phyloP scores from a whole-genome alignment of 805 yeast species.

The Ogataea trehalophila region DNA sequence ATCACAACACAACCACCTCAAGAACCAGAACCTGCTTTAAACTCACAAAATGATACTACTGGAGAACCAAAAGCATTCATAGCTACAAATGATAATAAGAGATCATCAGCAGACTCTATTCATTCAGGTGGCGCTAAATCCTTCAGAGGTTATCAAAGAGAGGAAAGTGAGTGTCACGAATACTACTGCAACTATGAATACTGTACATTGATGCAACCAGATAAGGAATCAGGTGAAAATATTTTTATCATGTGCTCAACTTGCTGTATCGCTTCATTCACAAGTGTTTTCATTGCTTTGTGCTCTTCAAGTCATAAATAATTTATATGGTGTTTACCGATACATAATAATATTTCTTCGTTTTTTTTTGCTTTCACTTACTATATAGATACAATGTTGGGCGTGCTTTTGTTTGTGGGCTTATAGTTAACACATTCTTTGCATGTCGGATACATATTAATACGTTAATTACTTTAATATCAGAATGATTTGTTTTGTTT shows the following conservation, averaged over 20 bases:
- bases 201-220: slow-evolving; percentile 3
- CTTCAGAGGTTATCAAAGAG: slow-evolving; percentile 21
- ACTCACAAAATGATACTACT: too few species aligned
- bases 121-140: not conserved
- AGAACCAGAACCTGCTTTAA: slow-evolving; percentile 7
- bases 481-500: not conserved
- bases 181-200: slow-evolving; percentile 19
- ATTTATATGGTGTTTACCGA: not conserved
- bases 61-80: slow-evolving; percentile 6
- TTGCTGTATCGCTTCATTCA: slow-evolving; percentile 9
- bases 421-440: too few species aligned
- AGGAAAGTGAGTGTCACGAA: slow-evolving; percentile 27
- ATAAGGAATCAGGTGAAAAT: slow-evolving; percentile 9
- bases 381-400: too few species aligned
- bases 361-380: too few species aligned
- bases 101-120: not conserved
- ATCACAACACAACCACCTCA: slow-evolving; percentile 8
- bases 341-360: not conserved
- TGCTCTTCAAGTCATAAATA: slow-evolving; percentile 3
- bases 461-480: not conserved
- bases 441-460: too few species aligned
- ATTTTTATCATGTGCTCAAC: slow-evolving; percentile 7
- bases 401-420: too few species aligned
- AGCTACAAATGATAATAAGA: slow-evolving; percentile 4
- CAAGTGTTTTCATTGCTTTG: slow-evolving; percentile 7